Percentiles rank a stretch among this genome's conserved stretches.
Conservation (phyloP, 1,139 yeast genomes). For the Yamadazyma jaroonii region DNA sequence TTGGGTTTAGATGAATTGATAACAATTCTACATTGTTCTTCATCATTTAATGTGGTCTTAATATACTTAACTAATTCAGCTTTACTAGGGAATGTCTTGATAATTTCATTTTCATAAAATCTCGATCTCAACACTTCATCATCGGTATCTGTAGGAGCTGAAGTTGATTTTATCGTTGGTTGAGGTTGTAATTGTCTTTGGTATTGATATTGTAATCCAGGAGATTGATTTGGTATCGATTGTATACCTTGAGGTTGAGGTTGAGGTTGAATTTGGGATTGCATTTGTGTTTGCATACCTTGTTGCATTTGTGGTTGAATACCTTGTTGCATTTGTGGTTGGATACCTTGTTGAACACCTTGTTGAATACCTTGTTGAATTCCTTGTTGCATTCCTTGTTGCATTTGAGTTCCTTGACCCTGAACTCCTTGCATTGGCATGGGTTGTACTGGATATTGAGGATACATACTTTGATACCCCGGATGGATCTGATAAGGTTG, state of each 20-base stretch:
- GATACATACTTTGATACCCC: conserved; percentile 9
- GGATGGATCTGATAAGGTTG: conserved; percentile 10
- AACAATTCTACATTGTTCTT: conserved; percentile 48
- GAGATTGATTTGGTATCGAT: background rate
- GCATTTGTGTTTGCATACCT: conserved; percentile 10
- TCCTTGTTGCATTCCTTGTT: conserved; percentile 1
- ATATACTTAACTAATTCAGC: conserved; percentile 43
- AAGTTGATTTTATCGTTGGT: conserved; percentile 2
- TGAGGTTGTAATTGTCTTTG: conserved; percentile 12
- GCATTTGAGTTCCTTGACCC: background rate
- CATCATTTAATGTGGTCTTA: conserved; percentile 39
- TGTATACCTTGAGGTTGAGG: conserved; percentile 1
- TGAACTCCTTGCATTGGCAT: background rate
- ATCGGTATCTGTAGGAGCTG: conserved; percentile 5
- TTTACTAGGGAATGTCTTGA: conserved; percentile 44
- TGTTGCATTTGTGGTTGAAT: conserved; percentile 8
- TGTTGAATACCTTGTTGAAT: conserved; percentile 3
- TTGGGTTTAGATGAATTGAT: conserved; percentile 49
- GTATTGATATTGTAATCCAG: conserved; percentile 7
- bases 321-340: conserved; percentile 13
- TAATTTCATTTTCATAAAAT: conserved; percentile 44
- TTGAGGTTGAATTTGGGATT: conserved; percentile 7
- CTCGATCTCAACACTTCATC: conserved; percentile 12
- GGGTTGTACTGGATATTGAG: conserved; percentile 10
- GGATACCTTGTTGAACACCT: conserved; percentile 3